Evolutionary conservation across 1,139 yeast species (phyloP).

Genomic region (Saccharomyces hybrid): DNA sequence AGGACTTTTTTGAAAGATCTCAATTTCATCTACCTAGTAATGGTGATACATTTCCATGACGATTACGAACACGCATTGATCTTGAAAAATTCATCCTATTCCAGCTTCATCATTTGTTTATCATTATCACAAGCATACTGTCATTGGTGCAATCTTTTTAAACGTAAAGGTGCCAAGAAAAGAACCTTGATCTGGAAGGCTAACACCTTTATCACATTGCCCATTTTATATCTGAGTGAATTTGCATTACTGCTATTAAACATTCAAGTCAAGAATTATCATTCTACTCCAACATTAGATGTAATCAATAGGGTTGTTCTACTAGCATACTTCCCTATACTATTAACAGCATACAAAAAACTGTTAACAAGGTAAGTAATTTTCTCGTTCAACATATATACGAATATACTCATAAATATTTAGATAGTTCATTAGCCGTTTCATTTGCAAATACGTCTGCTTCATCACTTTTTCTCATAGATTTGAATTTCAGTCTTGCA

Average conservation of each 20-base stretch:
- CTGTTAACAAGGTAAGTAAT: conserved; percentile 6
- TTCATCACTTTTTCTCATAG: conserved; percentile 11
- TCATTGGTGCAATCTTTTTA: conserved; percentile 27
- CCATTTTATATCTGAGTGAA: conserved; percentile 43
- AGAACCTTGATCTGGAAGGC: conserved; percentile 37
- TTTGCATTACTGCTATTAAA: conserved; percentile 47
- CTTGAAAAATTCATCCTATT: conserved; percentile 30
- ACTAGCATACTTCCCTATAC: conserved; percentile 30
- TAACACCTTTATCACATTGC: conserved; percentile 40
- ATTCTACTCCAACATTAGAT: conserved; percentile 20
- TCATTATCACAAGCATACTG: conserved; percentile 24
- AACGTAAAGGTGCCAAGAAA: conserved; percentile 35
- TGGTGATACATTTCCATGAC: conserved; percentile 40
- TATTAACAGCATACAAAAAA: conserved; percentile 25
- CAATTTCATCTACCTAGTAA: conserved; percentile 42
- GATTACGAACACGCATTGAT: conserved; percentile 37
- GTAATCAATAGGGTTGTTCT: conserved; percentile 21
- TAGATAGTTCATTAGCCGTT: conserved; percentile 27
- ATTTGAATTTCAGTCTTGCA: conserved; percentile 18
- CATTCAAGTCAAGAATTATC: conserved; percentile 39
- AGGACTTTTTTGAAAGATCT: conserved; percentile 34
- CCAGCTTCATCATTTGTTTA: conserved; percentile 28
- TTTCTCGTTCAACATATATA: background rate
- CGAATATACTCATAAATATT: conserved; percentile 6
- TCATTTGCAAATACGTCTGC: conserved; percentile 20